phyloP scores from a whole-genome alignment of 257 asterid species.

The Cynanchum wilfordii region DNA sequence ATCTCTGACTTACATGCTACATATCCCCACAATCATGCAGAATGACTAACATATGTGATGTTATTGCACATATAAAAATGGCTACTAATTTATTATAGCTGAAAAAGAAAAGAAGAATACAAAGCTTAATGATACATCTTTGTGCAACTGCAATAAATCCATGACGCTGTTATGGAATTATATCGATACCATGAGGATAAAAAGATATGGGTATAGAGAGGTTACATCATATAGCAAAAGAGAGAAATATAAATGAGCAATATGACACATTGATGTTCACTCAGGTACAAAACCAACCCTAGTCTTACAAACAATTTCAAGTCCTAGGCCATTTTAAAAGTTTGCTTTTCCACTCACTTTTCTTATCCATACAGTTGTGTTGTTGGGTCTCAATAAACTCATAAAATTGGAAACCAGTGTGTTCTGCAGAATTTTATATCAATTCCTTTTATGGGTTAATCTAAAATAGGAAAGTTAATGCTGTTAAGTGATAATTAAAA shows the following conservation, averaged over 20 bases:
- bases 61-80: background rate
- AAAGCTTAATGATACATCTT: background rate
- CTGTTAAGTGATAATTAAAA: background rate
- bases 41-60: background rate
- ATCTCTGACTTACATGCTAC: background rate
- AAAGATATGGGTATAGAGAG: background rate
- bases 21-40: background rate
- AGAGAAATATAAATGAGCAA: background rate
- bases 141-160: background rate
- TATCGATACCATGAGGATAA: background rate
- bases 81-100: background rate
- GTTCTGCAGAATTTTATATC: background rate
- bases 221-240: background rate
- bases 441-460: background rate
- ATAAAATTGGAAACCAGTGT: background rate
- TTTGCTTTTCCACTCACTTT: background rate
- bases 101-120: too few species aligned
- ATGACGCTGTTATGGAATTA: background rate
- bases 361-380: background rate
- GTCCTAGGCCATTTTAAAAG: background rate
- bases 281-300: background rate
- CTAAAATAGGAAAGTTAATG: background rate
- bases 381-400: background rate
- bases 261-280: background rate
- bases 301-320: background rate